These are phyloP conservation scores for Fusarium transvaalense DNA, from an alignment of 2,329 filamentous ascomycete species.

Conservation along the genomic window DNA sequence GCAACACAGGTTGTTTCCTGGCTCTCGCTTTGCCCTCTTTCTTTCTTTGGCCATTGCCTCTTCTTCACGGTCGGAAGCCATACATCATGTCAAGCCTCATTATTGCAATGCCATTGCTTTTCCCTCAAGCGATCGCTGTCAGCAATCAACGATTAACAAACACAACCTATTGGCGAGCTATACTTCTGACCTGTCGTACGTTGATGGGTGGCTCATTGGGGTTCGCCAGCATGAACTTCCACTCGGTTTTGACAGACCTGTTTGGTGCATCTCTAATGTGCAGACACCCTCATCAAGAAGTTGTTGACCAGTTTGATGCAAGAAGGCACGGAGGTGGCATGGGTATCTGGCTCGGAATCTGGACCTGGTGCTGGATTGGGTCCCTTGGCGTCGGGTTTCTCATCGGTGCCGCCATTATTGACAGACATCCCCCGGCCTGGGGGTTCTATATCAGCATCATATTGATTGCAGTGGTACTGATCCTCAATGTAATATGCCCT, in stretches of 20 bases:
- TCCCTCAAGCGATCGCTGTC: conserved; percentile 79
- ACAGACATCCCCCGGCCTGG: conserved; percentile 73
- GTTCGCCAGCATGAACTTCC: conserved; percentile 82
- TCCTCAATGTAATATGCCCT: conserved; percentile 78
- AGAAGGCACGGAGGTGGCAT: conserved; percentile 82
- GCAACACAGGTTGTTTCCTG: conserved; percentile 79
- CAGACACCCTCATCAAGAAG: conserved; percentile 77
- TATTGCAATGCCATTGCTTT: conserved; percentile 78
- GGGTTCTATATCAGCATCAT: conserved; percentile 81
- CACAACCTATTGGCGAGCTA: conserved; percentile 66
- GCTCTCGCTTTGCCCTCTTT: conserved; percentile 78
- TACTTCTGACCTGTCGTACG: conserved; percentile 72
- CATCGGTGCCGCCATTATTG: conserved; percentile 77
- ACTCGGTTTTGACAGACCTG: conserved; percentile 77
- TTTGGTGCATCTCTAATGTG: conserved; percentile 83
- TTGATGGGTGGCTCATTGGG: conserved; percentile 78
- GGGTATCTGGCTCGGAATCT: conserved; percentile 82
- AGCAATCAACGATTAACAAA: conserved; percentile 68
- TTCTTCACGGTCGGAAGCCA: conserved; percentile 81
- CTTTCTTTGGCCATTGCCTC: conserved; percentile 78
- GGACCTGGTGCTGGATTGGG: conserved; percentile 82
- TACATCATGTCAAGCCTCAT: conserved; percentile 78
- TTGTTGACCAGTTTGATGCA: conserved; percentile 75
- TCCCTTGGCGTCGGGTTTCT: conserved; percentile 79
- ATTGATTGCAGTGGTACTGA: conserved; percentile 71